phyloP scores from a whole-genome alignment of 1,284 basidiomycete genomes.

The Ustilago lituana region DNA sequence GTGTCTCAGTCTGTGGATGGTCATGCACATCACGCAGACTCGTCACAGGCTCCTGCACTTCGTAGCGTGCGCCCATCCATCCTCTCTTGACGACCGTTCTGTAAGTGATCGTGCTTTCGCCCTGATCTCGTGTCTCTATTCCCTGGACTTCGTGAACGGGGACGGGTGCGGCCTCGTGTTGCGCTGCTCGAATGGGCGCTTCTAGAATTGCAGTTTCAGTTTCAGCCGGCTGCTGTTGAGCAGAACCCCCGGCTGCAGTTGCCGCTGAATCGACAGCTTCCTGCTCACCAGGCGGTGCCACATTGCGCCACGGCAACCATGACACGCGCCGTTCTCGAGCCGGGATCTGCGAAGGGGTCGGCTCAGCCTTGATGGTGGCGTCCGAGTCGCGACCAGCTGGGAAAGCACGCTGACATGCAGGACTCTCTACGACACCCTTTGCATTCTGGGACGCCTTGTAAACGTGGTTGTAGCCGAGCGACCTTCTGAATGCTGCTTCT shows the following conservation, averaged over 20 bases:
- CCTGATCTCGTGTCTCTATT: background rate
- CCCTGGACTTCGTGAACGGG: background rate
- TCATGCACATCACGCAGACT: conserved; percentile 9
- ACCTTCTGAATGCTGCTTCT: conserved; percentile 45
- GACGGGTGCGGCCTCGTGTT: background rate
- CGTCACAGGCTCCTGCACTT: conserved; percentile 34
- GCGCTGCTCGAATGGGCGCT: background rate
- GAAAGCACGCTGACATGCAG: background rate
- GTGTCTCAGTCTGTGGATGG: background rate
- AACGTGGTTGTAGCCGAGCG: conserved; percentile 26
- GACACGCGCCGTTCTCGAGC: conserved; percentile 21
- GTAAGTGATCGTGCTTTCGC: conserved; percentile 27
- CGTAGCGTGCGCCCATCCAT: conserved; percentile 44
- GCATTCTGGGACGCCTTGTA: conserved; percentile 1
- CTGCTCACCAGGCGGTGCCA: background rate
- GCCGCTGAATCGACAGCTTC: background rate
- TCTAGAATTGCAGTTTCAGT: background rate
- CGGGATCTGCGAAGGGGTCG: background rate
- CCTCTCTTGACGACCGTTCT: conserved; percentile 43
- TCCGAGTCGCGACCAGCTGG: conserved; percentile 22
- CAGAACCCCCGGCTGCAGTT: background rate
- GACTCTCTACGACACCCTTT: background rate
- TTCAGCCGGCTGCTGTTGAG: background rate
- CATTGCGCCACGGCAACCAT: conserved; percentile 48
- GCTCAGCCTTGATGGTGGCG: conserved; percentile 20